Evolutionary conservation across 176 grass and related monocot species (phyloP), one percentile per base, ranked within the genome.

Genomic region (Areca catechu): DNA sequence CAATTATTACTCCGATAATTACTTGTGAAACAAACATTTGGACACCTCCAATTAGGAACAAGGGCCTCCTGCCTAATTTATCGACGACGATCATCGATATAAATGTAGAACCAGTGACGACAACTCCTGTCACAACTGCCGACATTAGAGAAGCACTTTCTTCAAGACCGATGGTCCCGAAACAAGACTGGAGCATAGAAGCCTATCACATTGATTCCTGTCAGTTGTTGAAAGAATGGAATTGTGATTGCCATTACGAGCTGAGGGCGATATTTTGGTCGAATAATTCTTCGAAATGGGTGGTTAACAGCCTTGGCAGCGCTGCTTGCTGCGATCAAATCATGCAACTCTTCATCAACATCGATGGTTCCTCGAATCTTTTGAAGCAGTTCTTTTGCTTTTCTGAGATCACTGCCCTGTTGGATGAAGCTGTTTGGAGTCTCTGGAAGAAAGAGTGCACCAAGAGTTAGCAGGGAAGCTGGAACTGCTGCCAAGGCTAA

Each of bases 401-500:
- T n/a, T n/a, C n/a, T n/a, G n/a, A n/a, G n/a, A n/a, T n/a, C n/a
- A n/a, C n/a, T n/a, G n/a, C n/a, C n/a, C n/a, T n/a, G n/a, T n/a
- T n/a, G n/a, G n/a, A n/a, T n/a, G n/a, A n/a, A n/a, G n/a, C n/a
- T n/a, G n/a, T n/a, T n/a, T n/a, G n/a, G n/a, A n/a, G n/a, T n/a
- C n/a, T n/a, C n/a, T n/a, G n/a, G n/a, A n/a, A n/a, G n/a, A n/a
- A n/a, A n/a, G n/a, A n/a, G 3, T 14, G 77, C 74, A 49, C 82
- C 86, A 47, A 76, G 20, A 61, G 71, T 60, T 23, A 82, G 67
- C 22, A 90, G 63, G 9, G 29, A 71, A 19, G 86, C 82, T 0
- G 86, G 86, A 14, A 85, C 68, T 4, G 58, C 78, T 10, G 81
- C 86, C 6, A 82, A 68, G 17, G 82, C 56, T 28, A 85, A 74